These are phyloP conservation scores for Mallotus repandus DNA, from an alignment of 441 rosid genomes.

Conservation along the genomic window DNA sequence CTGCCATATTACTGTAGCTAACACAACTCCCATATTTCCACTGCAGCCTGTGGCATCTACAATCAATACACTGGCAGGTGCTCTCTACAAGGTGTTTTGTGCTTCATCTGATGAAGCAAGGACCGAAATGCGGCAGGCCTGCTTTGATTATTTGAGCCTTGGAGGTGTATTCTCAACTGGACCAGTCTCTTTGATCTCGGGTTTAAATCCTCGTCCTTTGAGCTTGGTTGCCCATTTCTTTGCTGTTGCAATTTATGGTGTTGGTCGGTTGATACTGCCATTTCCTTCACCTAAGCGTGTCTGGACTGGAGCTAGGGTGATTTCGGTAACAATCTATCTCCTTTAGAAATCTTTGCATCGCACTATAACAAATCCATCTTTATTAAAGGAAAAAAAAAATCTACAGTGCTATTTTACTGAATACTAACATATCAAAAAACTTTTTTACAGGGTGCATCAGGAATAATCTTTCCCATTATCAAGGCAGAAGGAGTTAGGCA, in stretches of 20 bases:
- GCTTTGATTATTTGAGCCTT: constrained; percentile 77
- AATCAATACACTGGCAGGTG: constrained; percentile 78
- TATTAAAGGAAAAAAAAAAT: too few relatives aligned
- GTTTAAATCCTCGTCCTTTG: constrained; percentile 72
- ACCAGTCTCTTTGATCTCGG: constrained; percentile 74
- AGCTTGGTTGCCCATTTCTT: constrained; percentile 80
- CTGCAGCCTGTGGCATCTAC: constrained; percentile 87
- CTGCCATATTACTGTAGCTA: constrained; percentile 6
- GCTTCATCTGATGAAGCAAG: constrained; percentile 70
- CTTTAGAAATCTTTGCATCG: not conserved
- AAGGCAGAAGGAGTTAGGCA: constrained; percentile 90
- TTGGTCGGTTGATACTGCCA: constrained; percentile 73
- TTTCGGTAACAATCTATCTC: constrained; percentile 40
- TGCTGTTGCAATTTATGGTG: constrained; percentile 77
- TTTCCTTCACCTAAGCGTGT: constrained; percentile 77
- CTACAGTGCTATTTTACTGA: not conserved
- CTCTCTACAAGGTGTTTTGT: constrained; percentile 78
- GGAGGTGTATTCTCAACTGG: constrained; percentile 73
- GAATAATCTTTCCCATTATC: constrained; percentile 85
- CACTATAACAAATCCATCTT: not conserved
- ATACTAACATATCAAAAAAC: not conserved
- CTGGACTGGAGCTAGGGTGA: constrained; percentile 76
- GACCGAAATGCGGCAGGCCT: constrained; percentile 79
- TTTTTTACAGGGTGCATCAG: constrained; percentile 65
- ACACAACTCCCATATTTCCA: not conserved